These are phyloP conservation scores for Globisporangium nagaii DNA, from an alignment of 352 stramenopile species.

Conservation along the genomic window DNA sequence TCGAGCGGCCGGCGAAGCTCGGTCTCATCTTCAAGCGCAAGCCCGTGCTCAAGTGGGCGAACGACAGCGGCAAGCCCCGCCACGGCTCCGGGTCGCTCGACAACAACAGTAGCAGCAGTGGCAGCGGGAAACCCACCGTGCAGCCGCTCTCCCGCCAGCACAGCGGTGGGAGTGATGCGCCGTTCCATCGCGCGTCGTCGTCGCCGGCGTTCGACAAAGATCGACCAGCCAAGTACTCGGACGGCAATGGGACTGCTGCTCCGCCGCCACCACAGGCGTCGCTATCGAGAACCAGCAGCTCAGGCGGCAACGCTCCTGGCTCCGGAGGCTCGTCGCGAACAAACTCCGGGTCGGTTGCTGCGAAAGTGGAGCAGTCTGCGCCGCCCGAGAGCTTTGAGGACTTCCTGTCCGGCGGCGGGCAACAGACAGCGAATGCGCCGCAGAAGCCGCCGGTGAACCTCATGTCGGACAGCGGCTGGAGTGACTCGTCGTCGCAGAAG, in stretches of 20 bases:
- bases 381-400: slow-evolving; percentile 54
- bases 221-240: slow-evolving; percentile 64
- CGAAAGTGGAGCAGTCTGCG: slow-evolving; percentile 18
- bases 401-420: slow-evolving; percentile 55
- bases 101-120: neutral
- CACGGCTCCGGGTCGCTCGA: slow-evolving; percentile 1
- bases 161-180: slow-evolving; percentile 11
- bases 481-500: slow-evolving; percentile 25
- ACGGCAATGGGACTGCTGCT: slow-evolving; percentile 20
- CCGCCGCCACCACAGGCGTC: neutral
- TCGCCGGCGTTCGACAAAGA: slow-evolving; percentile 40
- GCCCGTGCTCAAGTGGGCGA: slow-evolving; percentile 61
- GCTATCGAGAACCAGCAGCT: slow-evolving; percentile 1
- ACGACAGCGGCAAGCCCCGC: slow-evolving; percentile 14
- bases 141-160: slow-evolving; percentile 19
- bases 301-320: neutral
- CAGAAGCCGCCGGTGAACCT: slow-evolving; percentile 50
- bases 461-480: slow-evolving; percentile 62
- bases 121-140: slow-evolving; percentile 15
- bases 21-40: slow-evolving; percentile 73
- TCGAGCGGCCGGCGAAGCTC: slow-evolving; percentile 42
- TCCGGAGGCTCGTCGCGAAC: slow-evolving; percentile 28
- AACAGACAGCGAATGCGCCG: neutral
- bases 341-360: slow-evolving; percentile 14
- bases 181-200: slow-evolving; percentile 42